Conservation (phyloP, 768 basidiomycete species). For the Naganishia kalamii region DNA sequence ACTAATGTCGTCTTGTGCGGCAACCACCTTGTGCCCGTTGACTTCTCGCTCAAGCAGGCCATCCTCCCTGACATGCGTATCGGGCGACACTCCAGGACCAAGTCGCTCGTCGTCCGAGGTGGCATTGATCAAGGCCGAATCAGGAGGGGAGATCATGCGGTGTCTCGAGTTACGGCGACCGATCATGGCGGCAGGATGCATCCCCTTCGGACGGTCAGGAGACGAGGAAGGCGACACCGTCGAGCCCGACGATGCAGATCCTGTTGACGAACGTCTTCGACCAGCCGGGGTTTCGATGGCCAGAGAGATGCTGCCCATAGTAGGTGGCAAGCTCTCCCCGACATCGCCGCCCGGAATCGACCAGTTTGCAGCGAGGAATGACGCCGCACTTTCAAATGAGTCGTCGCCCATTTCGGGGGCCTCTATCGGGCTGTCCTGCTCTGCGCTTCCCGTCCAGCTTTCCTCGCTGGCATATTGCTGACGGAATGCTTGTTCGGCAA, state of each 20-base stretch:
- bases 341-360: conserved; percentile 24
- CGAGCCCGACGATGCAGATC: not conserved
- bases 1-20: conserved; percentile 41
- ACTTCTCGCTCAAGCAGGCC: conserved; percentile 39
- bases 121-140: conserved; percentile 37
- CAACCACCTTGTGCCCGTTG: conserved; percentile 32
- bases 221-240: conserved; percentile 23
- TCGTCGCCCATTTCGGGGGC: conserved; percentile 17
- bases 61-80: conserved; percentile 32
- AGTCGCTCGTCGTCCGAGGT: conserved; percentile 35
- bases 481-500: conserved; percentile 39
- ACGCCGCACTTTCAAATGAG: conserved; percentile 18
- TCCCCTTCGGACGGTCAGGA: conserved; percentile 8
- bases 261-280: not conserved
- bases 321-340: conserved; percentile 18
- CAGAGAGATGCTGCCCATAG: conserved; percentile 8
- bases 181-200: conserved; percentile 25
- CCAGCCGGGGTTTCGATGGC: not conserved
- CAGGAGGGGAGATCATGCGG: conserved; percentile 40
- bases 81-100: conserved; percentile 43
- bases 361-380: conserved; percentile 24
- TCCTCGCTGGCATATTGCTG: conserved; percentile 29
- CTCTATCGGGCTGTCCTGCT: conserved; percentile 8
- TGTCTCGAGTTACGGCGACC: conserved; percentile 8
- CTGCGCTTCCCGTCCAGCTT: conserved; percentile 12